Evolutionary conservation across 2,329 filamentous ascomycete species (phyloP), one percentile per base, ranked within the genome.

Genomic region (Elsinoe arachidis): DNA sequence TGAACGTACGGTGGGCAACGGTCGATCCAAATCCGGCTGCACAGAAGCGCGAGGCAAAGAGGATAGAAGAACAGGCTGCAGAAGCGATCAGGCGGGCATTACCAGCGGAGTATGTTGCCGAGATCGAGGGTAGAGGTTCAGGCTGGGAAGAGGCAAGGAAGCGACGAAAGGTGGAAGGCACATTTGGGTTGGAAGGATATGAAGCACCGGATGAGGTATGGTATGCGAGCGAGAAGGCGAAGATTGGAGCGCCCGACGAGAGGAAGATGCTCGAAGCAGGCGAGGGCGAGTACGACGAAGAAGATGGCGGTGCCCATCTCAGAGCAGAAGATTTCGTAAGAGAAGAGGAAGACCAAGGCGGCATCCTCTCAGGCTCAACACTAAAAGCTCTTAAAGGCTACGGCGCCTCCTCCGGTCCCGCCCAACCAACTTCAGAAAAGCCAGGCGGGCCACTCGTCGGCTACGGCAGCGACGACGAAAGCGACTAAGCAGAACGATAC

Each of bases 1-100:
- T 99, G 23, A 99, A 99, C 71, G 91, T 99, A 49, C 81, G 95
- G 61, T 99, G 93, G 93, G 93, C 93, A 41, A 99, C 93, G 0
- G 87, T 90, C 5, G 93, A 99, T 68, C 93, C 93, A 1, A 99
- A 99, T 64, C 93, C 93, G 0, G 85, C 93, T 77, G 90, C 92
- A 1, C 90, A 96, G 70, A 95, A 95, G 62, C 81, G 95, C 60
- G 93, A 99, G 73, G 92, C 87, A 2, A 80, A 87, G 38, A 80
- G 86, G 39, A 86, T 99, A 60, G 93, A 99, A 69, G 93, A 99
- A 68, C 93, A 99, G 70, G 93, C 93, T 1, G 93, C 93, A 0
- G 93, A 96, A 66, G 95, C 93, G 1, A 90, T 99, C 58, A 79
- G 93, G 15, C 80, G 87, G 62, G 92, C 93, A 0, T 76, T 99